Conservation (phyloP, 139 green algal species). For the Picochlorum sp. region DNA sequence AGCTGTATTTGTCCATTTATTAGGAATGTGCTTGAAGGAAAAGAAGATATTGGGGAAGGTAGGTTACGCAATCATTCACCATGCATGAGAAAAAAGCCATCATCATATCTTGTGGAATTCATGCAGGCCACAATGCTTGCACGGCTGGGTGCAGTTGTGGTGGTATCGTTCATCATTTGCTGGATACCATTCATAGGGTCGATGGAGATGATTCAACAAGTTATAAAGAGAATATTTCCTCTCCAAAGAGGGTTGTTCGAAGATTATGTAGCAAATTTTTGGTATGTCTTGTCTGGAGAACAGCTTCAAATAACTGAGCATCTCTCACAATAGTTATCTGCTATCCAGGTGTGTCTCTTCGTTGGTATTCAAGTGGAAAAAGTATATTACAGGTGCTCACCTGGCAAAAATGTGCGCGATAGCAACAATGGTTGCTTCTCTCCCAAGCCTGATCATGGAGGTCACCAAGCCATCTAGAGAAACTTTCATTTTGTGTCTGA, state of each 20-base stretch:
- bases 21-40: constrained; percentile 68
- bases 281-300: constrained; percentile 27
- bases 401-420: constrained; percentile 44
- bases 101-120: background rate
- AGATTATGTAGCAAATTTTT: constrained; percentile 98
- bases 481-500: constrained; percentile 73
- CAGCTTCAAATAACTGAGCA: too few relatives aligned
- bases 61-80: background rate
- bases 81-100: background rate
- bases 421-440: constrained; percentile 48
- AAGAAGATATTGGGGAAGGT: background rate
- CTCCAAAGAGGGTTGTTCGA: constrained; percentile 85
- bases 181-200: constrained; percentile 71
- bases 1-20: constrained; percentile 90
- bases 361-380: constrained; percentile 81
- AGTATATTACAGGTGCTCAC: constrained; percentile 27
- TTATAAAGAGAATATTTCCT: constrained; percentile 70
- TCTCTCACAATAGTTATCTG: too few relatives aligned
- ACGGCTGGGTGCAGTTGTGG: constrained; percentile 43
- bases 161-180: constrained; percentile 57
- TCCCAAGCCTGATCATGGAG: constrained; percentile 64
- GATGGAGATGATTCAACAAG: background rate
- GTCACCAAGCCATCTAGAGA: constrained; percentile 33
- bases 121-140: constrained; percentile 8
- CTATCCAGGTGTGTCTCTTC: constrained; percentile 51